Conservation (phyloP, 164 flowering plant species). For the Stephania yunnanensis region DNA sequence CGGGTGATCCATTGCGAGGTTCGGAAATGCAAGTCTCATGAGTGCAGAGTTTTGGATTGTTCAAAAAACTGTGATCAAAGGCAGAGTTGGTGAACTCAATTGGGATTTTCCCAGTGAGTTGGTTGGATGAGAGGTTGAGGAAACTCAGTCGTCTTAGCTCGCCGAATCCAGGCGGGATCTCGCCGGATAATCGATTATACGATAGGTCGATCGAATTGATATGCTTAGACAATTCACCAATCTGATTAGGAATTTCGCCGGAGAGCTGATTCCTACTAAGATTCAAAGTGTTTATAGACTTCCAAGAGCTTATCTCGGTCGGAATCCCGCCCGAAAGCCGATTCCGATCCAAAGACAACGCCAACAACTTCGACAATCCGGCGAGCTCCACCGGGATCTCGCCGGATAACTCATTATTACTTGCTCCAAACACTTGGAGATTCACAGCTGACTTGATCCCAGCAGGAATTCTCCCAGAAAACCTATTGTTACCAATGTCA, state of each 20-base stretch:
- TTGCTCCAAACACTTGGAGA: constrained; percentile 39
- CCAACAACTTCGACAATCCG: constrained; percentile 25
- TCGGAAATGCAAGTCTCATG: not conserved
- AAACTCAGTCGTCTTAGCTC: constrained; percentile 25
- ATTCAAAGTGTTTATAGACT: constrained; percentile 30
- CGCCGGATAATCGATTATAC: constrained; percentile 54
- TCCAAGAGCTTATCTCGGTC: too few relatives aligned
- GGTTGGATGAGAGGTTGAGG: constrained; percentile 69
- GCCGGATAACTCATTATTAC: constrained; percentile 51
- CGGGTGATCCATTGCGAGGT: too few relatives aligned
- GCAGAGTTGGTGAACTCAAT: constrained; percentile 38
- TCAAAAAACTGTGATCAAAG: constrained; percentile 51
- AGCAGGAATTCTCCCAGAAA: constrained; percentile 47
- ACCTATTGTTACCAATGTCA: constrained; percentile 48
- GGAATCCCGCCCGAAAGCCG: constrained; percentile 56
- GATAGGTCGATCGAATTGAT: constrained; percentile 58
- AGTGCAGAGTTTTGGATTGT: constrained; percentile 59
- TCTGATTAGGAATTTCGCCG: constrained; percentile 45
- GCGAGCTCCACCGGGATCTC: constrained; percentile 45
- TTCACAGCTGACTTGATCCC: constrained; percentile 24
- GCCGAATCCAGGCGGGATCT: constrained; percentile 52
- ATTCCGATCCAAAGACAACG: constrained; percentile 45
- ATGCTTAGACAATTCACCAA: constrained; percentile 34
- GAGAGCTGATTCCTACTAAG: constrained; percentile 50
- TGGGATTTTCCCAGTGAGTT: constrained; percentile 61